Evolutionary conservation across 2,329 filamentous ascomycete genomes (phyloP).

Genomic region (Aplosporella prunicola): DNA sequence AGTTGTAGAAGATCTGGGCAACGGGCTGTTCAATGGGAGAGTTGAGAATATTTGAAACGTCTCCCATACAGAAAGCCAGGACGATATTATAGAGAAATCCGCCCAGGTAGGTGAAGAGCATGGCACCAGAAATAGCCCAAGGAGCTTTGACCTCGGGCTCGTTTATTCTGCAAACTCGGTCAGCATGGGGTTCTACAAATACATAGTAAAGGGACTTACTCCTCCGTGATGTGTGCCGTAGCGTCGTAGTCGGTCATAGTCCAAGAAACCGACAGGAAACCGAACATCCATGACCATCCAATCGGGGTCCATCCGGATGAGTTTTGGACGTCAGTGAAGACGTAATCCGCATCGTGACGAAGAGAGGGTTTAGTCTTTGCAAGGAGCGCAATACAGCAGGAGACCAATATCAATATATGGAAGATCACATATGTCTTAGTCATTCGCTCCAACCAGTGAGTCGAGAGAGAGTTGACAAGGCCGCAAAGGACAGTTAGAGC

Average conservation of each 20-base stretch:
- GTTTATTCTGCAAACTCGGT: conserved; percentile 25
- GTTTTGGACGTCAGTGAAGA: conserved; percentile 46
- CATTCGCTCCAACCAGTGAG: conserved; percentile 50
- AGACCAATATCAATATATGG: conserved; percentile 44
- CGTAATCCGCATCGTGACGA: conserved; percentile 45
- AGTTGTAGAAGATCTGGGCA: conserved; percentile 50
- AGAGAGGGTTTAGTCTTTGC: conserved; percentile 40
- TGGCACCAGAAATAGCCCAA: conserved; percentile 48
- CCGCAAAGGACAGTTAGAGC: conserved; percentile 44
- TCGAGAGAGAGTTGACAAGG: conserved; percentile 46
- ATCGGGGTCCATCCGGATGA: conserved; percentile 45
- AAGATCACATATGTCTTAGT: conserved; percentile 50
- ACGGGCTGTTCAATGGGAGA: conserved; percentile 44
- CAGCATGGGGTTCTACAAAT: conserved; percentile 26
- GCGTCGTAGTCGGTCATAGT: conserved; percentile 51
- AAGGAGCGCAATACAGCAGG: conserved; percentile 43
- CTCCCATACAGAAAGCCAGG: conserved; percentile 48
- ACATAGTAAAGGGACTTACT: conserved; percentile 25
- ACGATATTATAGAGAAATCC: conserved; percentile 52
- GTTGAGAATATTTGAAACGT: conserved; percentile 37
- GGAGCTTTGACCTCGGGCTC: conserved; percentile 43
- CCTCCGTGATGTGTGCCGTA: conserved; percentile 23
- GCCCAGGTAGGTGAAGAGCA: conserved; percentile 46
- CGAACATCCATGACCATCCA: conserved; percentile 50
- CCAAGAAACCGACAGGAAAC: conserved; percentile 51